Base-by-base conservation (phyloP, 768 basidiomycete species). In the Russula lepida region DNA sequence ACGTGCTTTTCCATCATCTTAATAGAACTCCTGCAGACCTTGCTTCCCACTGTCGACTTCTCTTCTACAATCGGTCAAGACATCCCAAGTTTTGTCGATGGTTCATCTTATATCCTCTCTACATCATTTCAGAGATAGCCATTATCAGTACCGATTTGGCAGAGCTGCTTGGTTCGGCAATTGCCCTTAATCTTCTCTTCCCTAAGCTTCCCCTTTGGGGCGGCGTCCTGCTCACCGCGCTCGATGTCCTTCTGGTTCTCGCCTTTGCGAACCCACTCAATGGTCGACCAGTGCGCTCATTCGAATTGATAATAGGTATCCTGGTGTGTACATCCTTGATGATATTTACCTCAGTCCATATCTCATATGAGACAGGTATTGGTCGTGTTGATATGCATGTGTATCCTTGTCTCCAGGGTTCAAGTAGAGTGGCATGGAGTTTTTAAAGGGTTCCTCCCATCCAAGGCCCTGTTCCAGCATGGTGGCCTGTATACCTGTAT, bases 261-360 rank as follows among this genome's bases (percentile, higher is more conserved):
- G 81, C 80, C 0, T 72, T 92, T 61, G 79, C 85, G 5, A 88
- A 90, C 68, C 89, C 88, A 9, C 71, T 88, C 35, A 78, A 78
- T 41, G 53, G 63, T 13, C 43, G 63, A 35, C 89, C 88, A 6
- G 86, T 85, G 43, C 80, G 79, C 66, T 64, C 82, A 65, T 90
- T 92, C 65, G 89, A 92, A 67, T 65, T 79, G 17, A 63, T 86
- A 19, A 88, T 91, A 49, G 65, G 47, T 23, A 44, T 57, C 30
- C 23, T 66, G 53, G 65, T 66, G 17, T 15, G 63, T 49, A 43
- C 35, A 25, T 43, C 28, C 49, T 9, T 17, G 13, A 19, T 25
- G 7, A 12, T 50, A 13, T 60, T 19, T 23, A 2, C 54, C 11
- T 8, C 21, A 12, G 3, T 23, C 48, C 19, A 11, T 17, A 43